Evolutionary conservation across 139 green algal species (phyloP).

Genomic region (Pseudopediastrum boryanum): DNA sequence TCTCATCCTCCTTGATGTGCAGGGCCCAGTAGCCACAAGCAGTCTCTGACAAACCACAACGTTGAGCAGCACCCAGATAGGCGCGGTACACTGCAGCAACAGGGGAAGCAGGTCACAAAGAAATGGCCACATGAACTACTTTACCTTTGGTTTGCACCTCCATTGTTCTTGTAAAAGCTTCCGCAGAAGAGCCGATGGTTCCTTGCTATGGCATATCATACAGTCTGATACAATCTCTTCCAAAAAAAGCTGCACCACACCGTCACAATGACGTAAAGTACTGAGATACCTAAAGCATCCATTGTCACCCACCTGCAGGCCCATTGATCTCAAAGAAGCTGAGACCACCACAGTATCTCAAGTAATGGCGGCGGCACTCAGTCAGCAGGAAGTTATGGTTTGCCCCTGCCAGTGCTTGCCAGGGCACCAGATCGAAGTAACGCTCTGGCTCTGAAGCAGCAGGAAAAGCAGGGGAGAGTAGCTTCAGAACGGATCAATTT

Average conservation of each 20-base stretch:
- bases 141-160: too few relatives aligned
- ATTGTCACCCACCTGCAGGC: too few relatives aligned
- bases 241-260: too few relatives aligned
- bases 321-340: conserved; percentile 62
- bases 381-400: conserved; percentile 73
- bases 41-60: conserved; percentile 44
- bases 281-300: too few relatives aligned
- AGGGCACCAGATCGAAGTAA: conserved; percentile 62
- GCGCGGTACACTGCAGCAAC: conserved; percentile 47
- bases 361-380: conserved; percentile 61
- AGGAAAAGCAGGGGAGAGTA: background rate
- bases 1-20: conserved; percentile 72
- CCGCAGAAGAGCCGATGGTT: too few relatives aligned
- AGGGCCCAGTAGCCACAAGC: conserved; percentile 64
- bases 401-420: conserved; percentile 54
- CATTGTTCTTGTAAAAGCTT: too few relatives aligned
- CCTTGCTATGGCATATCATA: too few relatives aligned
- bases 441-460: conserved; percentile 41
- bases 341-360: conserved; percentile 59
- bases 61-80: conserved; percentile 56
- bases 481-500: too few relatives aligned
- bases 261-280: too few relatives aligned
- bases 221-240: too few relatives aligned
- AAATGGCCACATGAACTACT: too few relatives aligned
- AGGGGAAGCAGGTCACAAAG: background rate